Base-by-base conservation (phyloP, 2,329 filamentous ascomycete species). In the Lachnum nothofagi region DNA sequence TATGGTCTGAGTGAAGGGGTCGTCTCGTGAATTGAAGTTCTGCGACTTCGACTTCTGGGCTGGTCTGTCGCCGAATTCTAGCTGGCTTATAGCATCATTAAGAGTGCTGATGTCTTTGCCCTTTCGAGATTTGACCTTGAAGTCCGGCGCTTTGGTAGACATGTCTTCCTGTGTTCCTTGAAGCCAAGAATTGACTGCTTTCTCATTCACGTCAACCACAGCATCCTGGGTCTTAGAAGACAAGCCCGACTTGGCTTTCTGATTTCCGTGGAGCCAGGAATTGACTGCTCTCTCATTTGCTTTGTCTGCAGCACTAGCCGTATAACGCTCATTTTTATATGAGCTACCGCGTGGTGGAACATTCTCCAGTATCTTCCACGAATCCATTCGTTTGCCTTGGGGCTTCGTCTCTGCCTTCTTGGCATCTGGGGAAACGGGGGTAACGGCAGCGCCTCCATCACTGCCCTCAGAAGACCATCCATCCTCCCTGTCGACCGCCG, bases 391-490 rank as follows among this genome's bases (percentile, higher is more conserved):
- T 33, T 4, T 22, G n/a, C 24, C 42, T 44, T 20, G 17, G 14
- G 22, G n/a, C 7, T 14, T n/a, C n/a, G 27, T 4, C 6, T 12
- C 6, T 12, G 24, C 14, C 39, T 46, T 46, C 10, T 34, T 34
- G 3, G 29, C 8, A 16, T n/a, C 9, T 24, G 34, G 12, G 3
- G 23, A 2, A 19, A 12, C 14, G 27, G 44, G 38, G 3, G 17
- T 31, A 27, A 54, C 40, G 9, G 56, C 49, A 16, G 20, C 45
- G 29, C 56, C 59, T 2, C 57, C 60, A 49, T 60, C 62, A 44
- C 57, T 60, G 9, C 55, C 54, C 8, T 58, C 54, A 7, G 59
- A 60, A 31, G 57, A 58, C 59, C 59, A 62, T 23, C 57, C 60
- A 40, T 59, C 48, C 34, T 58, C 38, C 17, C 40, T 42, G 3